A percentile compares a stretch with the other conserved stretches of the same genome.
Conservation (phyloP, 257 asterid species). For the Solanum arcanum region DNA sequence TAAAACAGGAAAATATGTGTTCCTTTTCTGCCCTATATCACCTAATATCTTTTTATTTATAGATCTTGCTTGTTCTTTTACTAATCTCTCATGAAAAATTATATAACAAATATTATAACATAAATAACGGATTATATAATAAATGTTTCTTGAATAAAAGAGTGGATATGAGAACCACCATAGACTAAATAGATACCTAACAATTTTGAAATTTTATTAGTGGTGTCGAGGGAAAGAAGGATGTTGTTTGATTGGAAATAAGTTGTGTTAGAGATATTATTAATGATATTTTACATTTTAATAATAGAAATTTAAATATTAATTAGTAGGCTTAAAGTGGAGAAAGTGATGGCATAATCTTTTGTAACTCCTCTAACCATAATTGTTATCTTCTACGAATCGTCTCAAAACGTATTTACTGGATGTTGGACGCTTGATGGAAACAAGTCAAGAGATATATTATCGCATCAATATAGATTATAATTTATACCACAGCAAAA, state of each 20-base stretch:
- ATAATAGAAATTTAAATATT: too few relatives aligned
- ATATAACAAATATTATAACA: too few relatives aligned
- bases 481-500: too few relatives aligned
- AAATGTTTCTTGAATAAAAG: too few relatives aligned
- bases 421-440: too few relatives aligned
- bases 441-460: too few relatives aligned
- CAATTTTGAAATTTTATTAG: not conserved
- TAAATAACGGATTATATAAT: too few relatives aligned
- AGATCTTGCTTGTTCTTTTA: not conserved
- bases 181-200: not conserved
- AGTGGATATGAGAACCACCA: not conserved
- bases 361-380: not conserved
- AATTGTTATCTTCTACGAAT: not conserved
- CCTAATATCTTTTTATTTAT: too few relatives aligned
- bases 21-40: too few relatives aligned
- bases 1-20: too few relatives aligned
- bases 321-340: not conserved
- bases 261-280: not conserved
- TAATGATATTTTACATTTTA: not conserved
- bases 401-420: not conserved
- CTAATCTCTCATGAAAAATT: fast-evolving
- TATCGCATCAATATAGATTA: not conserved
- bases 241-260: not conserved
- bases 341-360: not conserved
- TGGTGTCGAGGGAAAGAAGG: not conserved